These are phyloP conservation scores for Zygoascus tannicola DNA, from an alignment of 805 yeast species.

Conservation along the genomic window DNA sequence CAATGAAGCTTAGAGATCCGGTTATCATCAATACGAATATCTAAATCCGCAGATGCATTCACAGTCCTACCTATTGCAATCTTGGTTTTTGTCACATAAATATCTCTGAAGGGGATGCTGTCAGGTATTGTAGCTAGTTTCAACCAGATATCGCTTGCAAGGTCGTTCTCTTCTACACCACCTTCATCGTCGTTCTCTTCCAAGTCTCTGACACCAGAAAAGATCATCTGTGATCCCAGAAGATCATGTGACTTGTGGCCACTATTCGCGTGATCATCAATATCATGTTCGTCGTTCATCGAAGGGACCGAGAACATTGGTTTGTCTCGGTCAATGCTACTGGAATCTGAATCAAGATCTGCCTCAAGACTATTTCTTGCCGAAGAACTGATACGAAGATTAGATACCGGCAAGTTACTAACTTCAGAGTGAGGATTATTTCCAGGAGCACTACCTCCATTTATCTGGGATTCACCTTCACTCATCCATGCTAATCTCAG, in stretches of 20 bases:
- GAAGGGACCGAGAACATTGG: neutral
- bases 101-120: slow-evolving; percentile 38
- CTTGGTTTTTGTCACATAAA: slow-evolving; percentile 57
- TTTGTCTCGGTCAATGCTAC: neutral
- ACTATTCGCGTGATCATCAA: neutral
- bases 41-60: slow-evolving; percentile 29
- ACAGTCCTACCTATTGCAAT: slow-evolving; percentile 59
- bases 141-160: slow-evolving; percentile 47
- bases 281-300: neutral
- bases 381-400: slow-evolving; percentile 1
- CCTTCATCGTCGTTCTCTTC: slow-evolving; percentile 16
- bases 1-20: slow-evolving; percentile 83
- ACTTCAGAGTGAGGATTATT: slow-evolving; percentile 2
- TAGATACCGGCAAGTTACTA: slow-evolving; percentile 3
- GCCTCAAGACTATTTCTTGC: slow-evolving; percentile 2
- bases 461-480: slow-evolving; percentile 4
- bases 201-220: slow-evolving; percentile 18
- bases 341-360: neutral
- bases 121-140: slow-evolving; percentile 44
- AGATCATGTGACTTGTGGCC: neutral
- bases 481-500: slow-evolving; percentile 75
- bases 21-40: slow-evolving; percentile 58
- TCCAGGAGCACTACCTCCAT: neutral
- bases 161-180: slow-evolving; percentile 16
- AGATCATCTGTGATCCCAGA: neutral